These are phyloP conservation scores for Colletotrichum echinochloae DNA, from an alignment of 2,329 filamentous ascomycete genomes.

Conservation along the genomic window DNA sequence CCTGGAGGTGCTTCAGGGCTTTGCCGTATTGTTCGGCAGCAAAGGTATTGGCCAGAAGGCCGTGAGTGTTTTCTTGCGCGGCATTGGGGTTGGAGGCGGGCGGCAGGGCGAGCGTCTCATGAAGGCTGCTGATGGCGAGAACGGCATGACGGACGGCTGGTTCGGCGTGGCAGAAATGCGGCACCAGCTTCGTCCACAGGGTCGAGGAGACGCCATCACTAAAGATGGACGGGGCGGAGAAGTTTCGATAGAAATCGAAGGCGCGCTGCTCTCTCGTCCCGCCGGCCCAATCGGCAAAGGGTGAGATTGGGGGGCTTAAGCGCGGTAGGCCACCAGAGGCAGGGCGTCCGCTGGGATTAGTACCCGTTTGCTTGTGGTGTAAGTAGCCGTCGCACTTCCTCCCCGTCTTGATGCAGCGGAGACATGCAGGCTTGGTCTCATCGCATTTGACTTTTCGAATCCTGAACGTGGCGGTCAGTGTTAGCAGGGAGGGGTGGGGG, in stretches of 20 bases:
- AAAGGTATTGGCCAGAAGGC: constrained; percentile 44
- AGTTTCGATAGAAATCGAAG: constrained; percentile 52
- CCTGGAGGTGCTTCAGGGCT: constrained; percentile 57
- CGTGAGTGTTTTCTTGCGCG: not conserved
- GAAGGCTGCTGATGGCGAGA: constrained; percentile 61
- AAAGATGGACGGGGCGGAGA: constrained; percentile 53
- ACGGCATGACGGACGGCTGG: constrained; percentile 62
- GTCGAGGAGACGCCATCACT: constrained; percentile 54
- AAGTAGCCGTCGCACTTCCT: constrained; percentile 68
- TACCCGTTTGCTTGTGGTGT: constrained; percentile 42
- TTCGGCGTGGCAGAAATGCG: constrained; percentile 58
- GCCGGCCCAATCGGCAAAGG: constrained; percentile 24
- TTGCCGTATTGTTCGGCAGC: constrained; percentile 61
- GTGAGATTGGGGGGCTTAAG: constrained; percentile 4
- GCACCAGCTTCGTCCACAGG: constrained; percentile 60
- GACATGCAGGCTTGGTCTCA: constrained; percentile 64
- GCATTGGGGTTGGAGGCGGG: not conserved
- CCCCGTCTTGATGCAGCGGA: constrained; percentile 66
- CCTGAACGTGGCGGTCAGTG: constrained; percentile 47
- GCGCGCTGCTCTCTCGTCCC: constrained; percentile 43
- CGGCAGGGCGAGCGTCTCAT: constrained; percentile 49
- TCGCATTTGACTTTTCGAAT: constrained; percentile 69
- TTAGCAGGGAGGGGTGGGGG: not conserved
- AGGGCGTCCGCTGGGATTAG: constrained; percentile 27
- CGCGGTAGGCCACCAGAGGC: constrained; percentile 38